phyloP scores from a whole-genome alignment of 2,329 filamentous ascomycete genomes.

The Monilinia polystroma region DNA sequence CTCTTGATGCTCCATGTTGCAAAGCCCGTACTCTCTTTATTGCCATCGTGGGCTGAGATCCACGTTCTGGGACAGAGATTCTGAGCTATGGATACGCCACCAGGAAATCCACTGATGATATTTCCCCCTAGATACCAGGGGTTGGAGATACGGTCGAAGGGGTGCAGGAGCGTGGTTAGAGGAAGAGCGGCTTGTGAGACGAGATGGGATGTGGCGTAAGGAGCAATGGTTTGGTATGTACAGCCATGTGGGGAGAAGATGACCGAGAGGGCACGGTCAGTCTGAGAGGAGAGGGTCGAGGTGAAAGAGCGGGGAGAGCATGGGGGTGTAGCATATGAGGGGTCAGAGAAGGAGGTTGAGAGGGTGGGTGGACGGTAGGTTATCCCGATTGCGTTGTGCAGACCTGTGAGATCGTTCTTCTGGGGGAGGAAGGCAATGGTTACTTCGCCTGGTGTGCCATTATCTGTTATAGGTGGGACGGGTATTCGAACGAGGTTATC shows the following conservation, averaged over 20 bases:
- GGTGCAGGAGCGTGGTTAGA: constrained; percentile 63
- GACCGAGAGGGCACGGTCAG: constrained; percentile 52
- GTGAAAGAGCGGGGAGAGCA: constrained; percentile 30
- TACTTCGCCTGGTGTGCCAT: constrained; percentile 62
- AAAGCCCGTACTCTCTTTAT: constrained; percentile 55
- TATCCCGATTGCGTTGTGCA: constrained; percentile 68
- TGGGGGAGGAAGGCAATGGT: constrained; percentile 66
- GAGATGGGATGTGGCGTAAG: constrained; percentile 59
- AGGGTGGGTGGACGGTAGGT: constrained; percentile 58
- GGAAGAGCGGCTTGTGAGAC: constrained; percentile 57
- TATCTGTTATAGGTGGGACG: constrained; percentile 52
- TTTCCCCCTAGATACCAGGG: constrained; percentile 63
- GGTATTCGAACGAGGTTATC: constrained; percentile 46
- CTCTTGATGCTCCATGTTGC: constrained; percentile 52
- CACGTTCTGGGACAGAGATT: constrained; percentile 55
- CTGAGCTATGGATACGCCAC: constrained; percentile 56
- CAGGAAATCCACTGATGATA: constrained; percentile 55
- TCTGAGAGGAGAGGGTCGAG: constrained; percentile 62
- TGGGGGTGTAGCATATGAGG: constrained; percentile 30
- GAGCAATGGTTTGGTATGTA: constrained; percentile 51
- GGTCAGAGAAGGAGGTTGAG: neutral
- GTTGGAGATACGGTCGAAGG: constrained; percentile 58
- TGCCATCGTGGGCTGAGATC: constrained; percentile 61
- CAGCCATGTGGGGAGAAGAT: constrained; percentile 66
- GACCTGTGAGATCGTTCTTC: constrained; percentile 56